Percentiles rank a stretch among this genome's conserved stretches.
Conservation (phyloP, 129 eudicot genomes). For the Tagetes patula region DNA sequence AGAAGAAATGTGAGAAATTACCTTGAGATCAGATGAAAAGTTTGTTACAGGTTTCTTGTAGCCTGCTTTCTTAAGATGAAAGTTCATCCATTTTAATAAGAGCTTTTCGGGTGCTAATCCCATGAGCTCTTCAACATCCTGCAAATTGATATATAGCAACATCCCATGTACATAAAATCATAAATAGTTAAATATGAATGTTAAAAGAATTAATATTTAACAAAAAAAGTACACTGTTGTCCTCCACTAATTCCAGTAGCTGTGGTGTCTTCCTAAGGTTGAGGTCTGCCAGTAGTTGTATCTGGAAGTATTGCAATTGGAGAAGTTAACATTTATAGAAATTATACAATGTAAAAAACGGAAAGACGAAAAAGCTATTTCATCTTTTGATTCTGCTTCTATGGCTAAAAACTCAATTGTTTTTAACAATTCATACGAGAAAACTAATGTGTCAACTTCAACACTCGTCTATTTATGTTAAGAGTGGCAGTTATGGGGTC, state of each 20-base stretch:
- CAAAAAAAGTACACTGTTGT: constrained; percentile 50
- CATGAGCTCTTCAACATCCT: constrained; percentile 94
- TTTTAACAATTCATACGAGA: not conserved
- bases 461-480: not conserved
- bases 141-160: constrained; percentile 19
- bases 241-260: constrained; percentile 86
- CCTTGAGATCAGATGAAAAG: constrained; percentile 90
- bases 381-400: constrained; percentile 4
- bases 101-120: constrained; percentile 87
- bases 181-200: not conserved
- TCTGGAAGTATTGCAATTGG: constrained; percentile 44
- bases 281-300: constrained; percentile 90
- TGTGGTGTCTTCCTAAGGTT: constrained; percentile 95
- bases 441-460: not conserved
- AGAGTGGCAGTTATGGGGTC: not conserved
- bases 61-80: constrained; percentile 91
- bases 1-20: constrained; percentile 16
- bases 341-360: not conserved
- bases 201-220: not conserved
- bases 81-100: constrained; percentile 90
- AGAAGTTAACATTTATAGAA: not conserved
- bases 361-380: not conserved
- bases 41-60: constrained; percentile 76
- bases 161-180: constrained; percentile 1
- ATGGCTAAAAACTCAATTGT: not conserved